A percentile compares a stretch with the other conserved stretches of the same genome.
These are phyloP conservation scores for Wallacemonas sp. DNA, from an alignment of 208 protist genomes.

Conservation along the genomic window DNA sequence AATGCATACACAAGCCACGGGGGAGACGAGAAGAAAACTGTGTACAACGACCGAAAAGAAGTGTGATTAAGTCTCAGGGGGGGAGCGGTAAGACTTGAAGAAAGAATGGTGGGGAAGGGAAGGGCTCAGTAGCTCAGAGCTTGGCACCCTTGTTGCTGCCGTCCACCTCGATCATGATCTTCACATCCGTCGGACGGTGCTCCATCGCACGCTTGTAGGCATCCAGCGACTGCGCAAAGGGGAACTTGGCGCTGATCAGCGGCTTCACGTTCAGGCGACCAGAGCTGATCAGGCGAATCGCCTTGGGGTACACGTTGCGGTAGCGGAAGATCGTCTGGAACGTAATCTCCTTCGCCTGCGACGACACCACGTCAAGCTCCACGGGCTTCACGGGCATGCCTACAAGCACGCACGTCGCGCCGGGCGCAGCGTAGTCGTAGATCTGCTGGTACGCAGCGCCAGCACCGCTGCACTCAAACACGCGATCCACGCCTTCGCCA, in stretches of 20 bases:
- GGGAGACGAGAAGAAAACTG: constrained; percentile 8
- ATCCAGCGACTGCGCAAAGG: constrained; percentile 38
- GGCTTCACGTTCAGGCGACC: constrained; percentile 58
- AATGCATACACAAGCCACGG: not conserved
- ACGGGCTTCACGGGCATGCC: constrained; percentile 47
- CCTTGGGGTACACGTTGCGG: constrained; percentile 44
- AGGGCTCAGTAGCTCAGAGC: constrained; percentile 22
- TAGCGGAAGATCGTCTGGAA: constrained; percentile 56
- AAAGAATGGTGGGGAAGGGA: not conserved
- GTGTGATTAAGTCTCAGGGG: not conserved
- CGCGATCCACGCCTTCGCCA: constrained; percentile 35
- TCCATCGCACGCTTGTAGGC: constrained; percentile 43
- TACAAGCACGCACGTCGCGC: constrained; percentile 45
- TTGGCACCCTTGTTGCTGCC: constrained; percentile 21
- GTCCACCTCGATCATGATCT: constrained; percentile 53
- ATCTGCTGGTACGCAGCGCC: constrained; percentile 36
- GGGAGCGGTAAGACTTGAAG: not conserved
- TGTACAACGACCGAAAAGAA: not conserved
- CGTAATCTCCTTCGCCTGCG: constrained; percentile 57
- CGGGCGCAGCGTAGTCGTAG: constrained; percentile 38
- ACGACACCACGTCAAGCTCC: constrained; percentile 33
- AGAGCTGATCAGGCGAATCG: constrained; percentile 42
- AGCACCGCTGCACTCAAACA: constrained; percentile 53
- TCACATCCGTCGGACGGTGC: constrained; percentile 42
- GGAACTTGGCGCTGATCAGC: constrained; percentile 48